phyloP scores from a whole-genome alignment of 371 early-diverging fungal species.

The Rhizomucor pusillus region DNA sequence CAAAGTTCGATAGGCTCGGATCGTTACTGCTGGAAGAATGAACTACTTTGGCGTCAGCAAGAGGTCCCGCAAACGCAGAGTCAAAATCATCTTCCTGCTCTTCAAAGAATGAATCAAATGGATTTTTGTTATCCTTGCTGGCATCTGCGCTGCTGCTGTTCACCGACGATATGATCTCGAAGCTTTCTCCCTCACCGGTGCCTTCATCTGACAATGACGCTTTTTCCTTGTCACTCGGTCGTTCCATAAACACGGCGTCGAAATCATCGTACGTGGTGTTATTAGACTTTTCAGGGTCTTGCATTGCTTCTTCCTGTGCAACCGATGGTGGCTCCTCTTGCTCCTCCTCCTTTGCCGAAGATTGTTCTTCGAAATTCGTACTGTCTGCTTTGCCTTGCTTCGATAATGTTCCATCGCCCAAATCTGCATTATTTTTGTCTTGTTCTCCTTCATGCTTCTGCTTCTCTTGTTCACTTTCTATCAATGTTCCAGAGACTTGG shows the following conservation, averaged over 20 bases:
- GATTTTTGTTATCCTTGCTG: too few species aligned
- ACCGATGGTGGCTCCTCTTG: neutral
- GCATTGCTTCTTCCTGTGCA: neutral
- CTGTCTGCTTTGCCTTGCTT: neutral
- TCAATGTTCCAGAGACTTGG: too few species aligned
- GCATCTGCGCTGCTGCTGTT: slow-evolving; percentile 2
- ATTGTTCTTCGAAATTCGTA: neutral
- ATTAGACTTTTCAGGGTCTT: neutral
- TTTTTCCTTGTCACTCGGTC: slow-evolving; percentile 2
- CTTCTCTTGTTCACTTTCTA: neutral
- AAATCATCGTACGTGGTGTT: neutral
- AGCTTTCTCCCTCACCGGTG: slow-evolving; percentile 8
- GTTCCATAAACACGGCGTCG: slow-evolving; percentile 13
- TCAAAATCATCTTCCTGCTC: slow-evolving; percentile 18
- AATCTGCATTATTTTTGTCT: too few species aligned
- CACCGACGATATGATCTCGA: slow-evolving; percentile 9
- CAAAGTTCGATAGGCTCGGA: slow-evolving; percentile 24
- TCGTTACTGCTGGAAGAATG: slow-evolving; percentile 2
- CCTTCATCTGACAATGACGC: slow-evolving; percentile 2
- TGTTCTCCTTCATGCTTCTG: neutral
- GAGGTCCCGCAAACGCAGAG: slow-evolving; percentile 24
- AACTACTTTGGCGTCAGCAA: slow-evolving; percentile 33
- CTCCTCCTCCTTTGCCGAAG: neutral
- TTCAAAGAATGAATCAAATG: too few species aligned
- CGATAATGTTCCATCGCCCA: neutral